Base-by-base conservation (phyloP, 2,329 filamentous ascomycete genomes). In the Monilinia polystroma region DNA sequence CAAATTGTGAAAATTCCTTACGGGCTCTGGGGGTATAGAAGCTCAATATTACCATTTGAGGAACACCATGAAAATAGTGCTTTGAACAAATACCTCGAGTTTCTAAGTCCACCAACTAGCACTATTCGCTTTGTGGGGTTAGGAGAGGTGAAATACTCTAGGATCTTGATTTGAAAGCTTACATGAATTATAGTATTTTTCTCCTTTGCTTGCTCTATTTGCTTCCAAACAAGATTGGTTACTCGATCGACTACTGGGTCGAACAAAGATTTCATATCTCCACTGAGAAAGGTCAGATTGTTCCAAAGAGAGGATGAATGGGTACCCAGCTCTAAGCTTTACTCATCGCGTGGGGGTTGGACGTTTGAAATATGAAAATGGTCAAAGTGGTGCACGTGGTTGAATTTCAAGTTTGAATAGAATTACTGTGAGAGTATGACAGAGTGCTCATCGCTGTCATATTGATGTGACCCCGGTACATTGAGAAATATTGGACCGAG, bases 261-360 rank as follows among this genome's bases (percentile, higher is more conserved):
- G 32, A 74, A 73, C 38, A 73, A 54, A 0, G 4, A 56, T n/a
- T 73, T 52, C 64, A 73, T 73, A 12, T 73, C 70, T 1, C 67
- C 32, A 14, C 73, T 72, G 32, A 58, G 16, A 55, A 11, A 26
- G 2, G 45, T 47, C 38, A 47, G 4, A 35, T 35, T 35, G 32
- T 35, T 35, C 32, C 32, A 35, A 59, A 18, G n/a, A 32, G 0
- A 1, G 29, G n/a, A 11, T 1, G 23, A 58, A n/a, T 7, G 6
- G 16, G 16, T 20, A 32, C 1, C 5, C 12, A n/a, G 29, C 11
- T 32, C 16, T 2, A 29, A 47, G 18, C 3, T 2, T 47, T n/a
- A 58, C 41, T 58, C 41, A 8, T 45, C 2, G 41, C 14, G 2
- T 47, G 23, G 41, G 38, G 41, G 3, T 45, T 29, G 23, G 1